Conservation (phyloP, 306 rosid species). For the Cucumis melo region DNA sequence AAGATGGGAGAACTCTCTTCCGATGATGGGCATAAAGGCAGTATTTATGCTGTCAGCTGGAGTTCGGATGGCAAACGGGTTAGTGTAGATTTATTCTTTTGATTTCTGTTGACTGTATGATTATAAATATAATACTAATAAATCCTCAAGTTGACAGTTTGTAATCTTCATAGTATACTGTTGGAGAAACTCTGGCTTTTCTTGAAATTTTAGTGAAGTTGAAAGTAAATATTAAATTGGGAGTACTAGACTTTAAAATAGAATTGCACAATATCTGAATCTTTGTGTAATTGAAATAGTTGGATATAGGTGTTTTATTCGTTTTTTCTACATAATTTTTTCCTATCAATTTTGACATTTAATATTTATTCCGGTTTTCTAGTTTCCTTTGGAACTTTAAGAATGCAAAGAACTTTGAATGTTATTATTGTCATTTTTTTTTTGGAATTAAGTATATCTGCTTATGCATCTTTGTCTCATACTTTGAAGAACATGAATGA, state of each 20-base stretch:
- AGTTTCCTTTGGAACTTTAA: background rate
- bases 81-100: background rate
- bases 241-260: background rate
- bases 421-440: background rate
- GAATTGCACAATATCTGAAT: background rate
- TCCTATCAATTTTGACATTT: background rate
- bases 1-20: slow-evolving; percentile 83
- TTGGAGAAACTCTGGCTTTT: background rate
- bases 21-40: slow-evolving; percentile 84
- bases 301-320: background rate
- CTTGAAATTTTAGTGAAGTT: background rate
- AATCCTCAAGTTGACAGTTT: background rate
- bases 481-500: background rate
- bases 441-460: background rate
- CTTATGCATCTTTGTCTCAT: background rate
- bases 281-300: background rate
- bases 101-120: background rate
- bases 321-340: background rate
- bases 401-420: background rate
- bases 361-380: background rate
- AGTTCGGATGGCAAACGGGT: slow-evolving; percentile 95
- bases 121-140: background rate
- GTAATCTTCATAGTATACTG: background rate
- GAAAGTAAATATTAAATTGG: background rate
- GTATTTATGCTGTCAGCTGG: slow-evolving; percentile 93